Base-by-base conservation (phyloP, 176 grass and related monocot genomes). In the Ananas comosus region DNA sequence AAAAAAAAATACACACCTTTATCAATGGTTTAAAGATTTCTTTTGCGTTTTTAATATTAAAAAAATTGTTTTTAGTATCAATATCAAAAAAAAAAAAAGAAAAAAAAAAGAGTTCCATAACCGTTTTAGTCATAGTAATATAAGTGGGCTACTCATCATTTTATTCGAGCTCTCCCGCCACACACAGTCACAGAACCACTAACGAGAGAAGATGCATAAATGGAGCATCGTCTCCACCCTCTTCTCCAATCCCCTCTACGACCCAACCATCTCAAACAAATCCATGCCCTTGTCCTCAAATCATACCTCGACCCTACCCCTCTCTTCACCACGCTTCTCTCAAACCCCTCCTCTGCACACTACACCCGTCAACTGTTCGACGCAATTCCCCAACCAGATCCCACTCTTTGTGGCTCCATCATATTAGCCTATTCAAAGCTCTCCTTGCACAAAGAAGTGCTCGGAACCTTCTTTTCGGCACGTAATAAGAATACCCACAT, bases 301-400 rank as follows among this genome's bases (percentile, higher is more conserved):
- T 75, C 79, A 19, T 53, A 79, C 12, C 76, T 82, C 63, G 76
- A 85, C 50, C 79, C 70, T 47, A 72, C 68, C 54, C 73, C 81
- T 23, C 57, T 96, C 52, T 76, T 82, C 51, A 11, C 64, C 23
- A 12, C 11, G 22, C 13, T 65, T 69, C 16, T 23, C 3, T 53
- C 66, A n/a, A 70, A 82, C 29, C 33, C 76, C 42, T 54, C 76
- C 73, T 69, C 54, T 27, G 75, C 53, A 47, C 50, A 54, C 11
- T 63, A 76, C 76, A 82, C 91, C 61, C 84, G 71, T 77, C 71
- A 87, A 74, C 67, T 88, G 70, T 88, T 96, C 91, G 91, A 96
- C 66, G 66, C 76, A 56, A 67, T 83, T 72, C 70, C 84, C 47
- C 81, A 51, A 78, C 81, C 82, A 33, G 73, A 83, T 24, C 64